Percentiles rank a stretch among this genome's conserved stretches.
Evolutionary conservation across 495 filamentous ascomycete species (phyloP).

Genomic region (Talaromyces trachyspermus): DNA sequence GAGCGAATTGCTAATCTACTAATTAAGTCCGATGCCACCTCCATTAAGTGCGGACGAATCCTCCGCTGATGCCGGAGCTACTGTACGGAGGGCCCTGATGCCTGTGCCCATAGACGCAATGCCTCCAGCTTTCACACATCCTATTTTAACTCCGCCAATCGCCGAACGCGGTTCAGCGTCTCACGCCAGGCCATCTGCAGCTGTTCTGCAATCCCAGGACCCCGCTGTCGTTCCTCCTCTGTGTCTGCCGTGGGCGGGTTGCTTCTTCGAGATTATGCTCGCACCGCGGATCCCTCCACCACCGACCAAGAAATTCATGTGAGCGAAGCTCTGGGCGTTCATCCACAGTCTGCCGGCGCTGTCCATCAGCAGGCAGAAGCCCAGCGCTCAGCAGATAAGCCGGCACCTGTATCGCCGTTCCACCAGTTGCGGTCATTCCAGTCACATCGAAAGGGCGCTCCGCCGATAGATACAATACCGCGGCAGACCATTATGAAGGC

Average conservation of each 20-base stretch:
- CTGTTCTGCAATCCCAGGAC: conserved; percentile 4
- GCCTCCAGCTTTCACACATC: conserved; percentile 7
- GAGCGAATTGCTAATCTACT: background rate
- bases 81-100: background rate
- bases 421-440: conserved; percentile 34
- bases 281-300: conserved; percentile 33
- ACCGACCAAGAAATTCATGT: conserved; percentile 26
- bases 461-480: conserved; percentile 66
- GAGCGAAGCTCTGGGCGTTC: conserved; percentile 14
- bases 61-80: conserved; percentile 1
- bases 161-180: conserved; percentile 1
- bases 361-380: conserved; percentile 4
- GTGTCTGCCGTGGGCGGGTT: conserved; percentile 22
- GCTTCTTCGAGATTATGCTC: conserved; percentile 39
- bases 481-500: conserved; percentile 85
- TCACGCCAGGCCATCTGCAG: background rate
- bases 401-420: conserved; percentile 30
- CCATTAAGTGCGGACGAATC: background rate
- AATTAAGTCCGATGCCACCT: conserved; percentile 5
- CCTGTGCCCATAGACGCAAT: conserved; percentile 5
- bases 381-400: conserved; percentile 18
- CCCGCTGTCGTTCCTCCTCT: background rate
- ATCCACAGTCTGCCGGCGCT: background rate
- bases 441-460: conserved; percentile 51
- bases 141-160: conserved; percentile 10